Conservation (phyloP, 2,329 filamentous ascomycete species). For the Sporothrix globosa region DNA sequence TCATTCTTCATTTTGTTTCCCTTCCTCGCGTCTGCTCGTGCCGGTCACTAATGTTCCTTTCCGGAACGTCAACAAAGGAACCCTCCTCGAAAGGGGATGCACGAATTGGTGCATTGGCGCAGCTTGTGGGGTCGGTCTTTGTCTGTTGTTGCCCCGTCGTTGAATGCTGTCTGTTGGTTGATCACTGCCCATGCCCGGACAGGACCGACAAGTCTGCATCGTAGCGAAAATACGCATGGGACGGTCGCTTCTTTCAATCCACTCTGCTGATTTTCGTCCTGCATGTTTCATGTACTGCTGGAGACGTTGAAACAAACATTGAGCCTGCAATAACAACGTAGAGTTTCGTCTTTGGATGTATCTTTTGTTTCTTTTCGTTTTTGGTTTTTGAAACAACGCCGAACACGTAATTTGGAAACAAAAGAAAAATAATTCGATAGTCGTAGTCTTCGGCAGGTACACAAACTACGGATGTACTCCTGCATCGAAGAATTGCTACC, state of each 20-base stretch:
- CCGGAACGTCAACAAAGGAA: constrained; percentile 27
- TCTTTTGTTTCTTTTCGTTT: neutral
- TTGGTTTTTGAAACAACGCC: neutral
- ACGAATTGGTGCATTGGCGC: neutral
- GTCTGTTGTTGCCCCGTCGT: neutral
- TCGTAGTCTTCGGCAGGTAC: neutral
- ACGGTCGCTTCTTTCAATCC: neutral
- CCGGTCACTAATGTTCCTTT: neutral
- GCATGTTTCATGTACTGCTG: neutral
- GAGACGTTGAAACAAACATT: too few species aligned
- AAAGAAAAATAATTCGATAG: neutral
- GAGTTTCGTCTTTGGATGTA: neutral
- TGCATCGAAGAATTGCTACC: neutral
- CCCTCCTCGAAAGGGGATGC: neutral
- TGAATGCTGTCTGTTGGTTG: neutral
- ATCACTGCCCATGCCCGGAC: neutral
- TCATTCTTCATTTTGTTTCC: neutral
- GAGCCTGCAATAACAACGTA: too few species aligned
- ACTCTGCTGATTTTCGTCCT: neutral
- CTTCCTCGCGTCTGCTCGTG: neutral
- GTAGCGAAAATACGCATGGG: neutral
- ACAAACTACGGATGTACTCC: too few species aligned
- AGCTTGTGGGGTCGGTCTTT: neutral
- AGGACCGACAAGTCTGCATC: neutral
- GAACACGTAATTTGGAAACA: neutral